phyloP scores from a whole-genome alignment of 371 early-diverging fungal species.

The Choanephora cucurbitarum region DNA sequence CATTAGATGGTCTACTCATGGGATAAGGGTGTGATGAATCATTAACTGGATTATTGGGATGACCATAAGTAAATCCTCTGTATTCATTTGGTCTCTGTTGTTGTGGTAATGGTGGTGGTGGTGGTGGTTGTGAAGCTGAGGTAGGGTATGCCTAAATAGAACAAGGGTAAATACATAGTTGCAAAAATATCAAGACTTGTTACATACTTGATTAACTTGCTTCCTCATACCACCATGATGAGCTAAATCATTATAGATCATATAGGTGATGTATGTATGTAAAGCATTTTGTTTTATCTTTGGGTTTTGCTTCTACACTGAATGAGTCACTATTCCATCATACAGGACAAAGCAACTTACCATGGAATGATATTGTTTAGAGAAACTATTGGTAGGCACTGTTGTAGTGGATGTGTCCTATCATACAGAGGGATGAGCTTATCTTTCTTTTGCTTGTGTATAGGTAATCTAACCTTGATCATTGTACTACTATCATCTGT shows the following conservation, averaged over 20 bases:
- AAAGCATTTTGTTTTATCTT: conserved; percentile 58
- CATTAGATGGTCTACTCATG: too few species aligned
- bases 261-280: conserved; percentile 62
- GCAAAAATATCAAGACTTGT: too few species aligned
- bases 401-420: not conserved
- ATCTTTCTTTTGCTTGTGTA: too few species aligned
- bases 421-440: too few species aligned
- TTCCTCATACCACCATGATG: conserved; percentile 17
- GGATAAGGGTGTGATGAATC: not conserved
- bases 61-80: not conserved
- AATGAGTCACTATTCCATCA: too few species aligned
- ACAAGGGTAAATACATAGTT: conserved; percentile 13
- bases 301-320: conserved; percentile 48
- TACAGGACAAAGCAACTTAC: conserved; percentile 13
- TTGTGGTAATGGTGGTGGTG: too few species aligned
- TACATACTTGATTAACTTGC: conserved; percentile 4
- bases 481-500: not conserved
- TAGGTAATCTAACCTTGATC: not conserved
- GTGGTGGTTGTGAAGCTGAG: not conserved
- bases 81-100: too few species aligned
- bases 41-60: conserved; percentile 2
- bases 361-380: conserved; percentile 31
- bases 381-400: conserved; percentile 15
- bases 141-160: conserved; percentile 2
- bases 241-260: conserved; percentile 50